Base-by-base conservation (phyloP, 2,329 filamentous ascomycete genomes). In the Curvularia eragrostidis region DNA sequence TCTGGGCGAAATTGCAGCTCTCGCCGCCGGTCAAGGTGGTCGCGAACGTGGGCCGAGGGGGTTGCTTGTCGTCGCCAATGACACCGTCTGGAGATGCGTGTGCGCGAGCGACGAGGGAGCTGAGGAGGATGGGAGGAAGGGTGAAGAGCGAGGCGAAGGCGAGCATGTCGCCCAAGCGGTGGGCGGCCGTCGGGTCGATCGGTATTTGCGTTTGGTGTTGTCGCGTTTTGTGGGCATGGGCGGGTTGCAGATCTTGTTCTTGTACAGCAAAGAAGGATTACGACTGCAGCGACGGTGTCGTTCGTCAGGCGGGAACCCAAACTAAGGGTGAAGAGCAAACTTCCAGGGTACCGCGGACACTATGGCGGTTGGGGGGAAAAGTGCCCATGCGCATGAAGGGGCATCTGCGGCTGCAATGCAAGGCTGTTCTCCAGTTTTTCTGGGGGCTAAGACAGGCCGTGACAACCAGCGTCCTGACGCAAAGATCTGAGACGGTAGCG, bases 21-120 rank as follows among this genome's bases (percentile, higher is more conserved):
- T 75, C 72, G 38, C 72, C 73, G 15, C 73, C 71, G 1, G 71
- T 75, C 21, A 75, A 54, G 1, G 64, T 44, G 1, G 70, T 65
- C 15, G 70, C 70, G 48, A 64, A 64, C 13, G 66, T 56, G 5
- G 63, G 52, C 42, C 61, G 49, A 1, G 24, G 23, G 6, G 54
- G 18, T 26, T 61, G 63, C 39, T 67, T 69, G 10, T 65, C 58
- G 43, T 70, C 66, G 43, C 63, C 64, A 28, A 74, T 73, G 34
- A 71, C 67, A 15, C 64, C 62, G 34, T 65, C 46, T 10, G 69
- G 66, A 13, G 51, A 44, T 10, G 71, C 72, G 41, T 68, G 52
- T n/a, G 66, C 65, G 42, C 63, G 64, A 7, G 66, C 49, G 26
- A 73, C 42, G 23, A 73, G 43, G 15, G 57, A 51, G 12, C 59